Evolutionary conservation across 208 protist genomes (phyloP).

Genomic region (Trypanosoma rangeli): DNA sequence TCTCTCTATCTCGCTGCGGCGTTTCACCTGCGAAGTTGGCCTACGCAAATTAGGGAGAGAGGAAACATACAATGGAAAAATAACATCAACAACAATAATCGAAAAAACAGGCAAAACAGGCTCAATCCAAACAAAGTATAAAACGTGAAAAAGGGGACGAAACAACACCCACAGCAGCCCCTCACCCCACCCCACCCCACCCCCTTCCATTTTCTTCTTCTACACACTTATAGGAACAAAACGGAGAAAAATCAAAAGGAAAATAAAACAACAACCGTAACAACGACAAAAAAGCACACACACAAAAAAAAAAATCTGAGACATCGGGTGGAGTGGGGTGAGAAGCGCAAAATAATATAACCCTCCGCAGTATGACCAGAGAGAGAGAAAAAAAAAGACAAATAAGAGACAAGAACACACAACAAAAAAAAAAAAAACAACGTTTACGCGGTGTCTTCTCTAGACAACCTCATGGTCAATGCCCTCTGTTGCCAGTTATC

Average conservation of each 20-base stretch:
- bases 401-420: background rate
- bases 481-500: background rate
- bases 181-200: too few relatives aligned
- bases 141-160: too few relatives aligned
- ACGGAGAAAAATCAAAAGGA: conserved; percentile 19
- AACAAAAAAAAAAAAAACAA: conserved; percentile 11
- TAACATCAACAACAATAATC: too few relatives aligned
- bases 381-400: background rate
- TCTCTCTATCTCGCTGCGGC: background rate
- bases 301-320: background rate
- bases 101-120: too few relatives aligned
- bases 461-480: background rate
- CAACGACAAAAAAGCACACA: conserved; percentile 14
- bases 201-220: too few relatives aligned
- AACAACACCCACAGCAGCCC: too few relatives aligned
- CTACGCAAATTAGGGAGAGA: too few relatives aligned
- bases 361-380: background rate
- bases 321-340: background rate
- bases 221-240: too few relatives aligned
- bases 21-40: too few relatives aligned
- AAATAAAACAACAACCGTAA: conserved; percentile 10
- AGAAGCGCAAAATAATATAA: background rate
- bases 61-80: too few relatives aligned
- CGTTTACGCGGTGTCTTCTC: background rate
- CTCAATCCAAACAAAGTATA: too few relatives aligned